Conservation (phyloP, 768 basidiomycete genomes). For the Auricularia auricula-judae region DNA sequence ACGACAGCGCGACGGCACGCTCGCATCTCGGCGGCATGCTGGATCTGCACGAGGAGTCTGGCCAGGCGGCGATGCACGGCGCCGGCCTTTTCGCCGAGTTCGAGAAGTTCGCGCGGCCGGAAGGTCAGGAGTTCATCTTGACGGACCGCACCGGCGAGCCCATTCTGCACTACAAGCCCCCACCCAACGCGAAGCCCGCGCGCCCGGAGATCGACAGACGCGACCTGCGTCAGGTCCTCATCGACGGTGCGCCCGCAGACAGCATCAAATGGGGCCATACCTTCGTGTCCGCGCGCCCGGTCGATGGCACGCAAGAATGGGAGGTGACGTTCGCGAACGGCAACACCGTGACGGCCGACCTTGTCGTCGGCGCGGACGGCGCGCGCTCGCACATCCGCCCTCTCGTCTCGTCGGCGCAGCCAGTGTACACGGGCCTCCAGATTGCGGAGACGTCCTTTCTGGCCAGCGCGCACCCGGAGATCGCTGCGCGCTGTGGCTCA, state of each 20-base stretch:
- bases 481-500: constrained; percentile 13
- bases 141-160: constrained; percentile 3
- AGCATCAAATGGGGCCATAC: neutral
- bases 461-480: too few relatives aligned
- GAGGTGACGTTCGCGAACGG: neutral
- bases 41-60: neutral
- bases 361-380: constrained; percentile 13
- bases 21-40: constrained; percentile 12
- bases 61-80: constrained; percentile 9
- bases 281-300: neutral
- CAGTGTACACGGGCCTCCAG: constrained; percentile 22
- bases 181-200: neutral
- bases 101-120: constrained; percentile 8
- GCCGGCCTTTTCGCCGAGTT: constrained; percentile 15
- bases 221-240: neutral
- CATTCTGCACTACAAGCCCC: neutral
- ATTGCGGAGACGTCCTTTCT: constrained; percentile 9
- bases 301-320: neutral
- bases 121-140: constrained; percentile 15
- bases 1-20: constrained; percentile 3
- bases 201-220: neutral
- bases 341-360: constrained; percentile 5
- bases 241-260: neutral
- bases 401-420: constrained; percentile 19
- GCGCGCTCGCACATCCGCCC: constrained; percentile 24